These are phyloP conservation scores for Metschnikowia drakensbergensis DNA, from an alignment of 805 yeast species.

Conservation along the genomic window DNA sequence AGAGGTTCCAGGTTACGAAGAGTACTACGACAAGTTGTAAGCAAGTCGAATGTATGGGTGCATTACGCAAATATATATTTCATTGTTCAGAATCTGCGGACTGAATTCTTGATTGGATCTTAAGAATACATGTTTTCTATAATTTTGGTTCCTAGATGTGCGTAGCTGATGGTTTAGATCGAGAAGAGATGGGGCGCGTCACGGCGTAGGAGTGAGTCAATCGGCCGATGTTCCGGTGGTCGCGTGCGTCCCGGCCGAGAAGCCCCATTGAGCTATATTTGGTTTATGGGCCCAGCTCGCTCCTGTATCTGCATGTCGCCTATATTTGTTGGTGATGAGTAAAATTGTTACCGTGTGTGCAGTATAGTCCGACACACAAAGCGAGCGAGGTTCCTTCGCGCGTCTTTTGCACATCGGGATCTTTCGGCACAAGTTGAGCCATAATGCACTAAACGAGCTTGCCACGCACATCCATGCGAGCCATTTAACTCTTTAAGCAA, in stretches of 20 bases:
- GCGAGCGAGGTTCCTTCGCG: background rate
- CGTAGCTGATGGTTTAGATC: background rate
- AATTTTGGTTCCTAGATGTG: background rate
- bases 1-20: conserved; percentile 98
- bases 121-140: conserved; percentile 13
- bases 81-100: conserved; percentile 13
- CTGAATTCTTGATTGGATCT: conserved; percentile 10
- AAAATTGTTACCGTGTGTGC: background rate
- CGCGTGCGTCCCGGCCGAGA: background rate
- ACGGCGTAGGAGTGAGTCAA: background rate
- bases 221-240: background rate
- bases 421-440: conserved; percentile 4
- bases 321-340: background rate
- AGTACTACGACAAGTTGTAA: conserved; percentile 92
- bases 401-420: conserved; percentile 3
- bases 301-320: background rate
- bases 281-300: background rate
- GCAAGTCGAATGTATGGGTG: conserved; percentile 16
- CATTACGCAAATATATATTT: conserved; percentile 12
- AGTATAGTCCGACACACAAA: background rate
- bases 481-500: background rate
- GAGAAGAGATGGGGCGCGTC: background rate
- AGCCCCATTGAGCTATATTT: conserved; percentile 1
- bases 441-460: background rate
- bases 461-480: conserved; percentile 2